Base-by-base conservation (phyloP, 2,329 filamentous ascomycete species). In the Monascus ruber region DNA sequence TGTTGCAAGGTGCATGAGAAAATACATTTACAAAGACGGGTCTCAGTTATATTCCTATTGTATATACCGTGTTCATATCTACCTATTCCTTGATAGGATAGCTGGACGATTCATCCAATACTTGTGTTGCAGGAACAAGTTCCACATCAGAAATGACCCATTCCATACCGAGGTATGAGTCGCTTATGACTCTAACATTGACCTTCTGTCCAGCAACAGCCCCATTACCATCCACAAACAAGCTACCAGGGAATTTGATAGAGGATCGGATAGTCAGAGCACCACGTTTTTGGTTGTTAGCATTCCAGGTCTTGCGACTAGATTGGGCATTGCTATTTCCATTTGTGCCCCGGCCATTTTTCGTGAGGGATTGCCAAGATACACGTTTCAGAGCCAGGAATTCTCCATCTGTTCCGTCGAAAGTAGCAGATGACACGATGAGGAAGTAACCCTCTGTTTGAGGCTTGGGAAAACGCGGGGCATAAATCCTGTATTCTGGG, bases 401-500 rank as follows among this genome's bases (percentile, higher is more conserved):
- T 49, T 95, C 85, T 42, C 89, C 85, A 5, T 65, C 73, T 1
- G 67, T 68, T 2, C 74, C 52, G 36, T 55, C 53, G 0, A 54
- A 37, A 4, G 48, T 47, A 31, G 54, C 46, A 28, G 48, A 51
- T 5, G 79, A 81, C 0, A 94, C 73, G 24, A 96, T 57, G 9
- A 91, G 76, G 60, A 98, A 96, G 75, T 81, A 96, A 0, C 88
- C 88, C 55, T 98, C 91, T 0, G 79, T 91, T 62, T 98, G 91
- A 10, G 87, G 79, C 63, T 98, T 98, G 1, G 89, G 89, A 64
- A 94, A 96, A 24, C 76, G 74, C 2, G 93, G 89, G 0, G 91
- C 86, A 52, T 81, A 94, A 56, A 95, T 83, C 44, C 82, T 76
- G 36, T 76, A 79, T 1, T 87, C 83, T 6, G 71, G 66, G 54